A percentile compares a stretch with the other conserved stretches of the same genome.
Evolutionary conservation across 495 filamentous ascomycete species (phyloP).

Genomic region (Xylaria palmicola): DNA sequence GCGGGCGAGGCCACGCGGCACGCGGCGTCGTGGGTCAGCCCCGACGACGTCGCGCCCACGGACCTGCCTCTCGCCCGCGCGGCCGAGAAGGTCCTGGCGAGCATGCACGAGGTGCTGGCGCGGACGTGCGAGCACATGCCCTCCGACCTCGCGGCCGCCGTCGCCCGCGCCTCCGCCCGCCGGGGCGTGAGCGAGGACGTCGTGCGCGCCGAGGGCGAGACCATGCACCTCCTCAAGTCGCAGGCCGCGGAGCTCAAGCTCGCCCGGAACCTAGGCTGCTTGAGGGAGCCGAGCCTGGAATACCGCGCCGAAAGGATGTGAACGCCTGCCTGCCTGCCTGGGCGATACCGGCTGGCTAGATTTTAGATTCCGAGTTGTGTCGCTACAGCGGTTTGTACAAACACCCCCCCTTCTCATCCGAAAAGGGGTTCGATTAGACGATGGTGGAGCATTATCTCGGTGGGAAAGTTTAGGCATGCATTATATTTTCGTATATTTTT

Average conservation of each 20-base stretch:
- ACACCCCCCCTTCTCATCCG: too few species aligned
- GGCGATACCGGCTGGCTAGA: not conserved
- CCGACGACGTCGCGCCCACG: conserved; percentile 62
- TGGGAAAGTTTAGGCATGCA: not conserved
- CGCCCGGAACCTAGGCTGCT: conserved; percentile 64
- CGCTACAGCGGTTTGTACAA: too few species aligned
- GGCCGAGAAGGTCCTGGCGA: conserved; percentile 82
- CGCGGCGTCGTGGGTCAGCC: conserved; percentile 64
- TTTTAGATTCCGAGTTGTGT: not conserved
- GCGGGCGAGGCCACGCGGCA: conserved; percentile 36
- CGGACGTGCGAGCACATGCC: conserved; percentile 69
- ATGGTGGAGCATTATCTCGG: not conserved
- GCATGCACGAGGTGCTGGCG: conserved; percentile 83
- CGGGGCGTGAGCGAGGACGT: conserved; percentile 20
- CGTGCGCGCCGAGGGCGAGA: conserved; percentile 54
- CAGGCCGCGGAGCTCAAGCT: conserved; percentile 81
- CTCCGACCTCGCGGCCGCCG: conserved; percentile 30
- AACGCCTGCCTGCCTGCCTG: too few species aligned
- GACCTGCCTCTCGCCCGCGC: conserved; percentile 81
- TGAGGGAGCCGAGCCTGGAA: conserved; percentile 61
- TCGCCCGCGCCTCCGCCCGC: conserved; percentile 32
- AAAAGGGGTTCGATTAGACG: too few species aligned
- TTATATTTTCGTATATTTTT: too few species aligned
- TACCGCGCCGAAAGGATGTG: conserved; percentile 57
- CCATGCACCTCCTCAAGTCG: conserved; percentile 62